Conservation (phyloP, 176 grass and related monocot genomes). For the Lolium multiflorum region DNA sequence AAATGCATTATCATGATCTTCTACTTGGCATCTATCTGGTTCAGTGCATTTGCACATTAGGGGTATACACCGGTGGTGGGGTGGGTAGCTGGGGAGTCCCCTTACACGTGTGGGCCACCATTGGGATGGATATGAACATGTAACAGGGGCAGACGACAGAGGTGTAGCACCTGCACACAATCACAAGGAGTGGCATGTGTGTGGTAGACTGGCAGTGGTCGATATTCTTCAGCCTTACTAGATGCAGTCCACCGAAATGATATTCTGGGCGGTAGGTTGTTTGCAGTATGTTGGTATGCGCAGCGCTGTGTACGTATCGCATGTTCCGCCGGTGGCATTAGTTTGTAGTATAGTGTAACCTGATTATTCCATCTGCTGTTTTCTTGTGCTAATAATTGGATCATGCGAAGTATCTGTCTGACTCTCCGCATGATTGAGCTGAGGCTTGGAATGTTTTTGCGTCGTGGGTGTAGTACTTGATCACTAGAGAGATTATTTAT, state of each 20-base stretch:
- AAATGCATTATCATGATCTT: neutral
- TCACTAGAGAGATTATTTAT: neutral
- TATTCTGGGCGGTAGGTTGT: conserved; percentile 21
- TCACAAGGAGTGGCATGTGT: conserved; percentile 7
- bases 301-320: neutral
- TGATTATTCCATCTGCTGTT: neutral
- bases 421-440: neutral
- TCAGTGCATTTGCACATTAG: conserved; percentile 15
- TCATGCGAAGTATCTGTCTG: conserved; percentile 1
- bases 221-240: conserved; percentile 11
- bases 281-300: neutral
- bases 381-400: conserved; percentile 36
- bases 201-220: neutral
- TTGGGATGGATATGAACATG: neutral
- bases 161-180: neutral
- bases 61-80: neutral
- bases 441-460: conserved; percentile 4
- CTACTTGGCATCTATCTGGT: conserved; percentile 29
- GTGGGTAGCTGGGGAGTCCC: conserved; percentile 46
- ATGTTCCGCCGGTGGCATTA: neutral
- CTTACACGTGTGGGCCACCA: conserved; percentile 10
- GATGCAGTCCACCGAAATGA: conserved; percentile 17
- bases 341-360: neutral
- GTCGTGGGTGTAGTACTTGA: neutral
- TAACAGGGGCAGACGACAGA: no score